Conservation (phyloP, 345 rosid genomes). For the Euphorbia tirucalli region DNA sequence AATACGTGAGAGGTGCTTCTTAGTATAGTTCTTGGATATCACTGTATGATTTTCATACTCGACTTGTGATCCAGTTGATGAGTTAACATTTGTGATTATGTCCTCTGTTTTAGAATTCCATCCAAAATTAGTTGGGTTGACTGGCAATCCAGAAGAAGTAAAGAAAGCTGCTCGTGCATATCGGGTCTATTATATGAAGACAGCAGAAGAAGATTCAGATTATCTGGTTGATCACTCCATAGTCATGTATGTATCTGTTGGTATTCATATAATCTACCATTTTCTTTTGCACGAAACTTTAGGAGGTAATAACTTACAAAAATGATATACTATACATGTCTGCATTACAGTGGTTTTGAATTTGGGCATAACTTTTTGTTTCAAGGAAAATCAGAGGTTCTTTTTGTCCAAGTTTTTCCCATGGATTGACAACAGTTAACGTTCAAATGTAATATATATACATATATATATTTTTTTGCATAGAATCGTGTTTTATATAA, state of each 20-base stretch:
- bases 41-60: neutral
- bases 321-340: neutral
- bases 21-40: neutral
- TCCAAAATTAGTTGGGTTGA: constrained; percentile 78
- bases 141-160: constrained; percentile 76
- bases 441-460: no score
- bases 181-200: constrained; percentile 96
- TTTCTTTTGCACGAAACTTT: neutral
- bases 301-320: neutral
- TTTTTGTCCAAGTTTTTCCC: no score
- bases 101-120: constrained; percentile 63
- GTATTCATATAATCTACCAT: neutral
- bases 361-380: neutral
- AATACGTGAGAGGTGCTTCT: constrained; percentile 78
- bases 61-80: neutral
- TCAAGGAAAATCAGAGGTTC: neutral
- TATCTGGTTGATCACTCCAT: constrained; percentile 99
- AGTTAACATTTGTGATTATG: neutral
- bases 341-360: neutral
- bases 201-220: constrained; percentile 92
- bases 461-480: no score
- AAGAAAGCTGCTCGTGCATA: constrained; percentile 83
- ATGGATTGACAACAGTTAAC: no score
- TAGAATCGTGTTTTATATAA: no score
- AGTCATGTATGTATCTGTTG: constrained; percentile 57